Evolutionary conservation across 2,329 filamentous ascomycete genomes (phyloP), one percentile per base, ranked within the genome.

Genomic region (Mollisiaceae sp.): DNA sequence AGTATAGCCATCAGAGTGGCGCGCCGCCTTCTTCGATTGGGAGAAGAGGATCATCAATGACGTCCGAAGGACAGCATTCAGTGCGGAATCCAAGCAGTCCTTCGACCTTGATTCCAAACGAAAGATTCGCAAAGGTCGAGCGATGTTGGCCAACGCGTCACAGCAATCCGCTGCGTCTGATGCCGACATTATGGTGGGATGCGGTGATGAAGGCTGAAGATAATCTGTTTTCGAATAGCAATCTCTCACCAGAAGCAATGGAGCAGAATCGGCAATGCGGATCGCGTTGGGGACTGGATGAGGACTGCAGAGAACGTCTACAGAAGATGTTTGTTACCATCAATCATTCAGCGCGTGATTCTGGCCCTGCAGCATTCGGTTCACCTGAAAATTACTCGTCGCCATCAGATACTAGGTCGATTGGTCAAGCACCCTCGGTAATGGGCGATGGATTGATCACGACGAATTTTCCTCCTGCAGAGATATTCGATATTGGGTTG

Each of bases 401-500:
- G 67, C 55, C 68, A 1, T 70, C 57, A 71, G 79, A 72, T 39
- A 65, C 70, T 12, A 59, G 70, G 14, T 71, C 68, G 24, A 63
- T 55, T n/a, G 71, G 64, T 4, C 67, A 73, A 72, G 69, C 61
- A 67, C 69, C 41, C 73, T 75, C 63, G 69, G 75, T 54, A 65
- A 73, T 50, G 20, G 63, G 65, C 35, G 65, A 67, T 35, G 73
- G 50, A 70, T 74, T 70, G 43, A 27, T 52, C 35, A 58, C 61
- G 9, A 77, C 71, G 65, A 77, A 68, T 72, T 85, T 78, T 71
- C 83, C 80, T 41, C 82, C 82, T 1, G 80, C 82, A 4, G 83
- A 85, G 68, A 81, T 85, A 8, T 74, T 85, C 12, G 83, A 85
- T 65, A 84, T 85, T 72, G 81, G 82, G 9, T 71, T 85, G 22